Evolutionary conservation across 2,329 filamentous ascomycete species (phyloP), one percentile per base, ranked within the genome.

Genomic region (Massarina eburnea): DNA sequence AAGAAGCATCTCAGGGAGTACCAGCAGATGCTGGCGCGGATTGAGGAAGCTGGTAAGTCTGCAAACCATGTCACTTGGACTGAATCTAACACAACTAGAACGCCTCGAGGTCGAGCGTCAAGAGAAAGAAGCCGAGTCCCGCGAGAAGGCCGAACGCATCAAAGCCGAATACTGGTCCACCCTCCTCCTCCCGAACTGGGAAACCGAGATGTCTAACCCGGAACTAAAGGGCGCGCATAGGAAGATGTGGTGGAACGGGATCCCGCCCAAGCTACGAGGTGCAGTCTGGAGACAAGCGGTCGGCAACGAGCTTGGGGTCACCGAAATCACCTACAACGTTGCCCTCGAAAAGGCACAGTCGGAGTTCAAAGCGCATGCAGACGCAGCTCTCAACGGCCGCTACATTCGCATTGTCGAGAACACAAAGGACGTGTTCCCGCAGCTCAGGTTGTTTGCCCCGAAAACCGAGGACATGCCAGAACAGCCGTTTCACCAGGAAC

Each of bases 1-100:
- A 88, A 83, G 66, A 86, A 85, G 56, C 94, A 99, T 70, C 67
- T 99, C 55, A 91, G 82, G 61, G 84, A 94, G 66, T 94, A 91
- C 64, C 85, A 91, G 71, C 84, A 80, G 67, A 91, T 94, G 86
- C 89, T 92, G 85, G 59, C 81, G 73, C 53, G 77, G 35, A 78
- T 81, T 21, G 74, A 79, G 32, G 81, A 84, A 71, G 74, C 77
- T 45, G 77, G 78, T 78, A 67, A 57, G 75, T 62, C 21, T 21
- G 8, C 15, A n/a, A 30, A 21, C 19, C 34, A 5, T 9, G 4
- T 3, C n/a, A 2, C 8, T 14, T 17, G 39, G 15, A 15, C 21
- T 27, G 5, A 32, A 18, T 24, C 55, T 66, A 40, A 67, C 48
- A 34, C 19, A 10, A 5, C 30, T 35, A 67, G 66, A 67, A 57